Percentiles rank a stretch among this genome's conserved stretches.
These are phyloP conservation scores for Epichloe coenophiala DNA, from an alignment of 2,329 filamentous ascomycete genomes.

Conservation along the genomic window DNA sequence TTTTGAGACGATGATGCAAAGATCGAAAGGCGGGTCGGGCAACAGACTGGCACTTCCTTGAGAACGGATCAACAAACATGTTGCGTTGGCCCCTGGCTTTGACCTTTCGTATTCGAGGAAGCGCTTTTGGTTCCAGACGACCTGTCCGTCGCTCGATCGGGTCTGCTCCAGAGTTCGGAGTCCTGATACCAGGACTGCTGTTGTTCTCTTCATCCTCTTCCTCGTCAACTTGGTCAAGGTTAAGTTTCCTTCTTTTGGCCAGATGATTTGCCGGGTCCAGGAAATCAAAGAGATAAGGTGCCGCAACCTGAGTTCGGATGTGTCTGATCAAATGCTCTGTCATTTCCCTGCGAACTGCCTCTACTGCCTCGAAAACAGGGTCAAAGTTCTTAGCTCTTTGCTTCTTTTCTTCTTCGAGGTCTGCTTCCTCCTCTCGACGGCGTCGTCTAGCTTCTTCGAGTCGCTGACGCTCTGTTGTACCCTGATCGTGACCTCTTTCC, in stretches of 20 bases:
- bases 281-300: slow-evolving; percentile 65
- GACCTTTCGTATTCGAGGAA: slow-evolving; percentile 64
- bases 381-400: slow-evolving; percentile 80
- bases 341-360: slow-evolving; percentile 67
- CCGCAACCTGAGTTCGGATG: slow-evolving; percentile 76
- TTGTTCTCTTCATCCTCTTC: slow-evolving; percentile 43
- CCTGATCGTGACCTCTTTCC: slow-evolving; percentile 4
- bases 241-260: slow-evolving; percentile 66
- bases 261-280: slow-evolving; percentile 71
- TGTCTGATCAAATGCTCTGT: slow-evolving; percentile 78
- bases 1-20: slow-evolving; percentile 60
- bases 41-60: slow-evolving; percentile 44
- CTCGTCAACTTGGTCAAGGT: slow-evolving; percentile 56
- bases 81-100: slow-evolving; percentile 43
- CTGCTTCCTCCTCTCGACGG: slow-evolving; percentile 62
- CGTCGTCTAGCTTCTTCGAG: slow-evolving; percentile 52
- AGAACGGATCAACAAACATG: slow-evolving; percentile 56
- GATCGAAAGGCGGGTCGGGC: slow-evolving; percentile 55
- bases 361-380: slow-evolving; percentile 72
- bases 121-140: slow-evolving; percentile 41
- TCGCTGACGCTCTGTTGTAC: slow-evolving; percentile 26
- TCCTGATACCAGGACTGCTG: slow-evolving; percentile 49
- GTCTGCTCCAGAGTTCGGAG: slow-evolving; percentile 50
- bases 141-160: slow-evolving; percentile 47
- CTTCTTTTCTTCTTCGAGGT: slow-evolving; percentile 81